These are phyloP conservation scores for Stenocarpella maydis DNA, from an alignment of 2,329 filamentous ascomycete genomes.

Conservation along the genomic window DNA sequence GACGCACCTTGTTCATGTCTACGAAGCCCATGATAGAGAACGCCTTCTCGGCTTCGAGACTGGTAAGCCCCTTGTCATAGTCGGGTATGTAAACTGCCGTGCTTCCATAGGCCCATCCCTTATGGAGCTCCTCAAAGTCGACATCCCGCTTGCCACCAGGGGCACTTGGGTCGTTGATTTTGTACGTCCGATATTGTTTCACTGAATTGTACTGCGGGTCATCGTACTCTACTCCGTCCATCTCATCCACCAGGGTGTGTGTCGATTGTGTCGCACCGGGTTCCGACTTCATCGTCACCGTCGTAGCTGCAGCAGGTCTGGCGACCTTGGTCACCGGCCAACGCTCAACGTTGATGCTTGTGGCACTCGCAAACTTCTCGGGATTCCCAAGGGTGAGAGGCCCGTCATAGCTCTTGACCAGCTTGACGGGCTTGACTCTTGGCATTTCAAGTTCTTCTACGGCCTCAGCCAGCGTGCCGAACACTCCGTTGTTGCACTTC, in stretches of 20 bases:
- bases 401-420: slow-evolving; percentile 82
- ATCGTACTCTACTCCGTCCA: slow-evolving; percentile 57
- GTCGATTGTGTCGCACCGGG: slow-evolving; percentile 59
- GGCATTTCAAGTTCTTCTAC: slow-evolving; percentile 82
- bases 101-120: slow-evolving; percentile 91
- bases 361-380: slow-evolving; percentile 73
- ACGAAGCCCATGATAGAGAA: slow-evolving; percentile 92
- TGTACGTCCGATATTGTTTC: slow-evolving; percentile 81
- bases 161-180: slow-evolving; percentile 76
- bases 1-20: slow-evolving; percentile 69
- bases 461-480: slow-evolving; percentile 87
- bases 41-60: slow-evolving; percentile 76
- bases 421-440: slow-evolving; percentile 76
- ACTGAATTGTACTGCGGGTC: slow-evolving; percentile 69
- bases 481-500: slow-evolving; percentile 72
- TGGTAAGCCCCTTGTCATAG: slow-evolving; percentile 88
- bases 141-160: slow-evolving; percentile 85
- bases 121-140: slow-evolving; percentile 83
- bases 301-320: slow-evolving; percentile 77
- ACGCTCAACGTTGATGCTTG: slow-evolving; percentile 87
- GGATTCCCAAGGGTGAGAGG: slow-evolving; percentile 81
- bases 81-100: slow-evolving; percentile 91
- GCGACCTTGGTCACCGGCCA: slow-evolving; percentile 88
- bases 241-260: slow-evolving; percentile 55
- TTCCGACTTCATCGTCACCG: slow-evolving; percentile 70